These are phyloP conservation scores for Smallanthus sonchifolius DNA, from an alignment of 129 eudicot species.

Conservation along the genomic window DNA sequence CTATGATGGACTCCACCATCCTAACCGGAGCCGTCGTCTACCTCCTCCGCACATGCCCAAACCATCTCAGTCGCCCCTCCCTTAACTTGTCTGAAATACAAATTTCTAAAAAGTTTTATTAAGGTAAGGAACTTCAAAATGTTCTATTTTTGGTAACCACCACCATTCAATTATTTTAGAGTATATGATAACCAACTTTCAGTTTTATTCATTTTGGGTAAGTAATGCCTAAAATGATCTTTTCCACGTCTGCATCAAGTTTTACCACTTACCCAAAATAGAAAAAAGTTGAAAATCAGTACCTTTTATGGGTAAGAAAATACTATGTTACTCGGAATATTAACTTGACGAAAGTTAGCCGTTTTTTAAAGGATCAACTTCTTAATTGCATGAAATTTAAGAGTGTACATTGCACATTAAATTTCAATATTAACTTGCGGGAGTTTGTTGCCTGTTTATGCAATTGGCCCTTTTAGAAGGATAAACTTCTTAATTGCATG, in stretches of 20 bases:
- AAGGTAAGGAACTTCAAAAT: not conserved
- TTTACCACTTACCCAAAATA: not conserved
- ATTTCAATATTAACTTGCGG: not conserved
- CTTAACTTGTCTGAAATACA: too few relatives aligned
- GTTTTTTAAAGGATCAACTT: not conserved
- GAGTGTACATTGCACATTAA: not conserved
- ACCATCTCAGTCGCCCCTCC: too few relatives aligned
- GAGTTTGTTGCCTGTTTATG: not conserved
- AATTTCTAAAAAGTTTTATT: not conserved
- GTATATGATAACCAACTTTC: not conserved
- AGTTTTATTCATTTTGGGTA: not conserved
- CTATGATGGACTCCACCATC: too few relatives aligned
- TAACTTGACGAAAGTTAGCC: not conserved
- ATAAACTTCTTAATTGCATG: conserved; percentile 8
- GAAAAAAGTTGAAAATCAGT: not conserved
- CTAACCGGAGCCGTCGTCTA: too few relatives aligned
- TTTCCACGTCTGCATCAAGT: not conserved
- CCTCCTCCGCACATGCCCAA: too few relatives aligned
- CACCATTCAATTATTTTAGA: not conserved
- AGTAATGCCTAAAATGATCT: not conserved
- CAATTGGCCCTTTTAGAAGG: not conserved
- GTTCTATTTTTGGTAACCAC: not conserved
- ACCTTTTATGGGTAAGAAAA: not conserved
- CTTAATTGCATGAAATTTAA: not conserved
- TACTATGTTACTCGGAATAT: not conserved